These are phyloP conservation scores for Pseudovirgaria hyperparasitica DNA, from an alignment of 2,329 filamentous ascomycete species.

Conservation along the genomic window DNA sequence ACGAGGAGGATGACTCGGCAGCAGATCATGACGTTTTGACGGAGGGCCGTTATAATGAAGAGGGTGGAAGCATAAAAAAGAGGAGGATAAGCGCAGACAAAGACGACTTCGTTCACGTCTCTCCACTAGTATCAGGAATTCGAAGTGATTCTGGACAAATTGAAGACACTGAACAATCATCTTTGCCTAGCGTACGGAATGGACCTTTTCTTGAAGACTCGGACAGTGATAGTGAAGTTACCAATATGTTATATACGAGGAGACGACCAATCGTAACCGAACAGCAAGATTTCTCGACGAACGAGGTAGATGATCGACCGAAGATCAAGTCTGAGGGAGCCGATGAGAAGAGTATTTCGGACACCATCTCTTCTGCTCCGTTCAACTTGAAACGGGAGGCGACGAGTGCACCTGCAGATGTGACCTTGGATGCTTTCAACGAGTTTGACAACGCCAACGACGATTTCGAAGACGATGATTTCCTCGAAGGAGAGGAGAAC, in stretches of 20 bases:
- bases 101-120: not conserved
- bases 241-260: not conserved
- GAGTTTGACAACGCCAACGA: slow-evolving; percentile 40
- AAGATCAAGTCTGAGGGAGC: slow-evolving; percentile 8
- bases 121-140: not conserved
- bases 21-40: slow-evolving; percentile 9
- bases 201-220: slow-evolving; percentile 64
- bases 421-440: slow-evolving; percentile 37
- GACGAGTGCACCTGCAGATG: slow-evolving; percentile 29
- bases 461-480: slow-evolving; percentile 48
- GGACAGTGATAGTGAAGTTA: slow-evolving; percentile 39
- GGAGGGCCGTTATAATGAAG: slow-evolving; percentile 30
- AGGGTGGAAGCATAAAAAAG: slow-evolving; percentile 27
- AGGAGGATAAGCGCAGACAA: slow-evolving; percentile 23
- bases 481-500: slow-evolving; percentile 40
- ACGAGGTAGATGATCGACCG: slow-evolving; percentile 15
- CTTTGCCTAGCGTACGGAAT: no score
- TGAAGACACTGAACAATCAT: slow-evolving; percentile 16
- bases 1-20: slow-evolving; percentile 8
- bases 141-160: slow-evolving; percentile 6
- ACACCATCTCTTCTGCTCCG: slow-evolving; percentile 11
- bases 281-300: slow-evolving; percentile 2
- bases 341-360: slow-evolving; percentile 3
- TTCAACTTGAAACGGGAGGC: slow-evolving; percentile 38
- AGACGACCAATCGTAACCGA: not conserved